phyloP scores from a whole-genome alignment of 1,284 basidiomycete genomes.

The Bondarzewia mesenterica region DNA sequence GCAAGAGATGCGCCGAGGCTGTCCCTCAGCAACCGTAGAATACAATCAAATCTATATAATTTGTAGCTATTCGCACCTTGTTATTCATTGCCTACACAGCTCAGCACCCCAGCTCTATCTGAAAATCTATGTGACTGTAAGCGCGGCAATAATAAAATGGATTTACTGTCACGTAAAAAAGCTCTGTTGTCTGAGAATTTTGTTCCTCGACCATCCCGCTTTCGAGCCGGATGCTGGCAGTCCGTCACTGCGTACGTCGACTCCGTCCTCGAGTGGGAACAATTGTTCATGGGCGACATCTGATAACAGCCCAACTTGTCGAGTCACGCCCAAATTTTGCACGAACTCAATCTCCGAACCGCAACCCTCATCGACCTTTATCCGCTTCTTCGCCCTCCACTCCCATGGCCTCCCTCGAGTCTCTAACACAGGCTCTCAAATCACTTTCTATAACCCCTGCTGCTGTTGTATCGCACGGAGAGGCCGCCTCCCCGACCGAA shows the following conservation, averaged over 20 bases:
- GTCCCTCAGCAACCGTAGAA: slow-evolving; percentile 11
- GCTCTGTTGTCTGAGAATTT: too few species aligned
- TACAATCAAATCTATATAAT: background rate
- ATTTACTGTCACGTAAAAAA: too few species aligned
- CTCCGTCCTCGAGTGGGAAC: background rate
- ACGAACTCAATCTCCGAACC: slow-evolving; percentile 4
- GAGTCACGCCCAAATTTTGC: slow-evolving; percentile 21
- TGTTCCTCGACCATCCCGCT: slow-evolving; percentile 1
- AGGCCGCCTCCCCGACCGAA: slow-evolving; percentile 52
- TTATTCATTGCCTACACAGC: background rate
- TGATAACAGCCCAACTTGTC: slow-evolving; percentile 24
- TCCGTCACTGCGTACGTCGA: background rate
- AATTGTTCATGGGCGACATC: slow-evolving; percentile 13
- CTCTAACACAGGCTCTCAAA: slow-evolving; percentile 31
- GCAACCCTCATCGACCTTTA: slow-evolving; percentile 1
- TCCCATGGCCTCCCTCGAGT: slow-evolving; percentile 25
- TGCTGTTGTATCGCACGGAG: slow-evolving; percentile 42
- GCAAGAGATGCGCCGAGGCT: slow-evolving; percentile 45
- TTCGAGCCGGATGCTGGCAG: background rate
- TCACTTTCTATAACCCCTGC: slow-evolving; percentile 46
- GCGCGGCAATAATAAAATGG: too few species aligned
- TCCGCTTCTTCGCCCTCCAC: slow-evolving; percentile 2
- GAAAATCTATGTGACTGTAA: too few species aligned
- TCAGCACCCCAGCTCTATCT: background rate
- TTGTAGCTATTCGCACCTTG: slow-evolving; percentile 2